Conservation (phyloP, 2,329 filamentous ascomycete species). For the Cercospora sesami region DNA sequence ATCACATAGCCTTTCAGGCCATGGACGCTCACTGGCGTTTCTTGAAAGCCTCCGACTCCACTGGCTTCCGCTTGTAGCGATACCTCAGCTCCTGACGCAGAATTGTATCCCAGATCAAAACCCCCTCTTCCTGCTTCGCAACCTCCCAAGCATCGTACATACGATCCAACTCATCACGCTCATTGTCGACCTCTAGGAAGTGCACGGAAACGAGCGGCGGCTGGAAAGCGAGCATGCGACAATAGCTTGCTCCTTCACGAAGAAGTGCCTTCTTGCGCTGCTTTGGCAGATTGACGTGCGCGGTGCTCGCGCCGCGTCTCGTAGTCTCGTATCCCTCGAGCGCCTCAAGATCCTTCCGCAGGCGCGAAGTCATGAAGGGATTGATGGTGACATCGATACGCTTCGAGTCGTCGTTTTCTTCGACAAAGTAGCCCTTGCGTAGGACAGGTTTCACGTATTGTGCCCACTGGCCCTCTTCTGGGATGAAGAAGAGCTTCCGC, state of each 20-base stretch:
- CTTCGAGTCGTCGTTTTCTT: neutral
- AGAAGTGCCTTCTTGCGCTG: neutral
- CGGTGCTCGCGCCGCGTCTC: neutral
- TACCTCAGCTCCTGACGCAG: slow-evolving; percentile 1
- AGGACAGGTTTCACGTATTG: neutral
- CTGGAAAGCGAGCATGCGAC: slow-evolving; percentile 8
- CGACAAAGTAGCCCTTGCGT: neutral
- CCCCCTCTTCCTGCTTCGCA: neutral
- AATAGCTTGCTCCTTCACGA: neutral
- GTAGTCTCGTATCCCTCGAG: neutral
- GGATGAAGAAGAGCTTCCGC: slow-evolving; percentile 21
- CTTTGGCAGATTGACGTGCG: neutral
- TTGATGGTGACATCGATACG: neutral
- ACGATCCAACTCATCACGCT: neutral
- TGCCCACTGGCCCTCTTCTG: neutral
- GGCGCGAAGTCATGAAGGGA: neutral
- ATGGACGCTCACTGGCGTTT: neutral
- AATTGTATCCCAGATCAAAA: slow-evolving; percentile 3
- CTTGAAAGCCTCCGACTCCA: neutral
- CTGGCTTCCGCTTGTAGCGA: neutral
- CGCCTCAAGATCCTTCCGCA: neutral
- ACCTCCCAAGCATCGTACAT: neutral
- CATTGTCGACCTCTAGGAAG: neutral
- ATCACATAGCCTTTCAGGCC: neutral
- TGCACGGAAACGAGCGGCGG: neutral